Percentiles rank a stretch among this genome's conserved stretches.
These are phyloP conservation scores for Populus ilicifolia DNA, from an alignment of 345 rosid species.

Conservation along the genomic window DNA sequence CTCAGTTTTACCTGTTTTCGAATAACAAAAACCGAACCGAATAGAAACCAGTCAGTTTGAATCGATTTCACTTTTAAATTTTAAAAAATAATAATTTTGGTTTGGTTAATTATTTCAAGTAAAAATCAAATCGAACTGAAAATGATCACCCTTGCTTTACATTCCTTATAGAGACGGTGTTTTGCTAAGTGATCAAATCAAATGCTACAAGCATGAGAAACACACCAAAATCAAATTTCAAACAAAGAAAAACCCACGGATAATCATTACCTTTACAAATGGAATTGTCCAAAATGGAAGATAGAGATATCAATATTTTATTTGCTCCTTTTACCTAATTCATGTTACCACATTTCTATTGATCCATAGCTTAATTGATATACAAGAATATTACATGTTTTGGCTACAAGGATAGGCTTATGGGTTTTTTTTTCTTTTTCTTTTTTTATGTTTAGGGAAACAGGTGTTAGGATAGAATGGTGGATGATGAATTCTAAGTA, in stretches of 20 bases:
- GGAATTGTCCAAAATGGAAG: background rate
- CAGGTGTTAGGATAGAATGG: background rate
- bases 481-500: background rate
- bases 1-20: too few species aligned
- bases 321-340: slow-evolving; percentile 17
- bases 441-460: background rate
- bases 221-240: background rate
- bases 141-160: background rate
- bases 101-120: too few species aligned
- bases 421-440: too few species aligned
- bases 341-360: slow-evolving; percentile 17
- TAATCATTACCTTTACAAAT: background rate
- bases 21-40: too few species aligned
- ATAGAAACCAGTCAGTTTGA: background rate
- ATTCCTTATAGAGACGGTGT: background rate
- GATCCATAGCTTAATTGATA: slow-evolving; percentile 1
- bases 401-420: slow-evolving; percentile 7
- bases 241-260: background rate
- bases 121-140: too few species aligned
- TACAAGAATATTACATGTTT: background rate
- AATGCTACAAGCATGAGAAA: background rate
- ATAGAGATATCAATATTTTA: background rate
- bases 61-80: too few species aligned
- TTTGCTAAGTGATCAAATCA: background rate
- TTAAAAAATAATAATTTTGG: too few species aligned